A percentile compares a stretch with the other conserved stretches of the same genome.
Conservation (phyloP, 345 rosid genomes). For the Citrus hindsii region DNA sequence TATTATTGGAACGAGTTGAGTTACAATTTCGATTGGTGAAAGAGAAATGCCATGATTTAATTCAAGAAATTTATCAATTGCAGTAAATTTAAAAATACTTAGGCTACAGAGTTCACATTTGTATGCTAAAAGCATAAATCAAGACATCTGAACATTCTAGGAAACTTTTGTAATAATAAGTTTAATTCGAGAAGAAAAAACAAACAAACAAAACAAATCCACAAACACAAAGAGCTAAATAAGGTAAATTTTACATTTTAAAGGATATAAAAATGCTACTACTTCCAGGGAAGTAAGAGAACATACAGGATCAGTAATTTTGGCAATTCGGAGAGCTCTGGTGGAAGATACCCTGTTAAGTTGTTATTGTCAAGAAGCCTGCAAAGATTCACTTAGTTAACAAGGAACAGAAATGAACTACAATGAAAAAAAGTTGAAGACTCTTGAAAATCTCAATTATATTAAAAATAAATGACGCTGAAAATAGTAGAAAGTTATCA, state of each 20-base stretch:
- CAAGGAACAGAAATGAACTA: background rate
- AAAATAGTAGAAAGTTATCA: conserved; percentile 9
- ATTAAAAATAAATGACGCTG: background rate
- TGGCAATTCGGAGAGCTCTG: conserved; percentile 69
- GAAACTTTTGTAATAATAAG: background rate
- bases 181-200: background rate
- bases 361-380: conserved; percentile 95
- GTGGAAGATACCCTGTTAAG: conserved; percentile 79
- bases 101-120: background rate
- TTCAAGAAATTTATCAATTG: background rate
- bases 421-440: conserved; percentile 8
- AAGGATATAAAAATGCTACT: background rate
- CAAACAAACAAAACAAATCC: background rate
- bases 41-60: background rate
- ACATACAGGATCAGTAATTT: conserved; percentile 75
- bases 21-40: background rate
- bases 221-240: background rate
- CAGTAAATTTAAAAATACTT: background rate
- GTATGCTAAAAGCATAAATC: background rate
- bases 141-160: background rate
- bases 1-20: background rate
- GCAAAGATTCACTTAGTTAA: conserved; percentile 23
- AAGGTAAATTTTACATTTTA: background rate
- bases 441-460: background rate
- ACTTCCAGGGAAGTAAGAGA: conserved; percentile 18